Evolutionary conservation across 257 asterid species (phyloP).

Genomic region (Solanum piurae): DNA sequence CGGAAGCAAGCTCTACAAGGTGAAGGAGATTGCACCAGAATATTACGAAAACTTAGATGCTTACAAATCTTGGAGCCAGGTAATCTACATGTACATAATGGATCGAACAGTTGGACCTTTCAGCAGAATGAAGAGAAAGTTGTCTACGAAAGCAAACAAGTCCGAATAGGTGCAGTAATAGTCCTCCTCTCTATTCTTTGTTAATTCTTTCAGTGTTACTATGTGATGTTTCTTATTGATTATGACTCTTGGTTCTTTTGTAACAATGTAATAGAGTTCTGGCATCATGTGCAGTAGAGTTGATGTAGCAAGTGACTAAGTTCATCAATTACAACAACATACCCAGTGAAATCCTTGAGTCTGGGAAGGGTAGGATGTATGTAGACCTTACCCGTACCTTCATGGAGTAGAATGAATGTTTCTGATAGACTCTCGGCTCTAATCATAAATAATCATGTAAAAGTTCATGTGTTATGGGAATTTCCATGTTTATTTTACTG

Average conservation of each 20-base stretch:
- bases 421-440: background rate
- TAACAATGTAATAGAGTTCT: background rate
- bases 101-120: conserved; percentile 76
- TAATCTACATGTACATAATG: conserved; percentile 67
- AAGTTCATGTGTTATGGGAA: background rate
- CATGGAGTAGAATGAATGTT: background rate
- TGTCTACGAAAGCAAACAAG: conserved; percentile 34
- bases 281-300: conserved; percentile 1
- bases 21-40: conserved; percentile 91
- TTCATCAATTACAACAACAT: background rate
- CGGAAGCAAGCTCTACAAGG: conserved; percentile 77
- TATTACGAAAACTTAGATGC: conserved; percentile 53
- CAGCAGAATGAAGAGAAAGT: conserved; percentile 81
- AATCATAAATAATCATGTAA: background rate
- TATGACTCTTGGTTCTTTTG: background rate
- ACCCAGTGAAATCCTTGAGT: background rate
- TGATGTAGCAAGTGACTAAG: background rate
- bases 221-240: background rate
- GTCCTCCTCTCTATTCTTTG: background rate
- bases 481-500: background rate
- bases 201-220: background rate
- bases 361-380: background rate
- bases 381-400: background rate
- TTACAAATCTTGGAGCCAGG: conserved; percentile 84
- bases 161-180: conserved; percentile 20